Evolutionary conservation across 1,284 basidiomycete genomes (phyloP).

Genomic region (Quambalaria eucalypti): DNA sequence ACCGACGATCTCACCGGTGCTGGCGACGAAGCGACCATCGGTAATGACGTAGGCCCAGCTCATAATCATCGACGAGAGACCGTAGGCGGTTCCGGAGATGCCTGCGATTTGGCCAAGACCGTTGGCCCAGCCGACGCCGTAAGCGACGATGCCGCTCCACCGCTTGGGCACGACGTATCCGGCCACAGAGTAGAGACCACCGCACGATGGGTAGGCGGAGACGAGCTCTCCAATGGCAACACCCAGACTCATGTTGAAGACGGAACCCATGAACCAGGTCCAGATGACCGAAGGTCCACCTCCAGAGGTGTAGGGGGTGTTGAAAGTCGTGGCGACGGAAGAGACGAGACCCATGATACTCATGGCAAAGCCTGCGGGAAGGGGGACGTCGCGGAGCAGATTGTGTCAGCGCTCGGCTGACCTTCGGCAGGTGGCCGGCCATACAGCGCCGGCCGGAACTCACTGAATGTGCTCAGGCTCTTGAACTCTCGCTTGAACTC

Average conservation of each 20-base stretch:
- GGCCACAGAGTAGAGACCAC: conserved; percentile 60
- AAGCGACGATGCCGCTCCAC: conserved; percentile 54
- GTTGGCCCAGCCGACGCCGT: conserved; percentile 62
- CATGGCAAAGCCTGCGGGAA: conserved; percentile 2
- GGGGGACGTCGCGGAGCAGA: background rate
- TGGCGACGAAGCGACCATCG: conserved; percentile 25
- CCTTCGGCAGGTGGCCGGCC: too few species aligned
- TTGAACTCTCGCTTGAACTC: conserved; percentile 46
- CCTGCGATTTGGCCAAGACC: conserved; percentile 78
- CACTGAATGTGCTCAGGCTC: conserved; percentile 44
- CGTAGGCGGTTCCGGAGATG: conserved; percentile 77
- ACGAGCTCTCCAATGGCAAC: conserved; percentile 44
- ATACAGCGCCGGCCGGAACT: too few species aligned
- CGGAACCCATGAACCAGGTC: conserved; percentile 43
- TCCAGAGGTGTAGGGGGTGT: conserved; percentile 35
- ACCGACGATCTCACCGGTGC: conserved; percentile 32
- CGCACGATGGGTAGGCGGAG: conserved; percentile 69
- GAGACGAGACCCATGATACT: conserved; percentile 44
- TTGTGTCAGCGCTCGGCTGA: background rate
- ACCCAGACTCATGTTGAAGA: conserved; percentile 42
- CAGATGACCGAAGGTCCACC: conserved; percentile 41
- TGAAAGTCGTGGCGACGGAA: conserved; percentile 44
- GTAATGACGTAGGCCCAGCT: conserved; percentile 53
- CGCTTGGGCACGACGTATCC: conserved; percentile 37
- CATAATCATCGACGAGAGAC: conserved; percentile 79